Base-by-base conservation (phyloP, 1,139 yeast species). In the Geotrichum citri-aurantii region DNA sequence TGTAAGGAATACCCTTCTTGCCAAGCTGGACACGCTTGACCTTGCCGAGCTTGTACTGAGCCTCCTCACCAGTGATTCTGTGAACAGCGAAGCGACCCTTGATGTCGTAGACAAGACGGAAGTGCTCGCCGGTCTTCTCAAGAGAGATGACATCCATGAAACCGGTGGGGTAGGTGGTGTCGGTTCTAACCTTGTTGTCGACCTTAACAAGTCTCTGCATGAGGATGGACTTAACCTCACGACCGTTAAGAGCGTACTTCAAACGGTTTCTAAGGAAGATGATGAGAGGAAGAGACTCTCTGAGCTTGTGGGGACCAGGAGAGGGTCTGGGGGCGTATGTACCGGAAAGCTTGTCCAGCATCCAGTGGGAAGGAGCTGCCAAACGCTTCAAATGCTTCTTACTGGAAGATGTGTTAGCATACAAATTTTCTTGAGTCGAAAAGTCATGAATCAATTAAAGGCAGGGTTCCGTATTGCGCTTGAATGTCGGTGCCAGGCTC, bases 271-370 rank as follows among this genome's bases (percentile, higher is more conserved):
- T 91, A 78, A 93, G 83, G 85, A 93, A 93, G 72, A 93, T 93
- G 76, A 93, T 85, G 81, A 93, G 87, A 77, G 99, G 99, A 77
- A 93, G 88, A 64, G 97, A 93, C 83, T 93, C 99, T 82, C 99
- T 88, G 80, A 92, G 86, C 83, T 93, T 93, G 87, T 93, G 99
- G 78, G 99, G 99, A 84, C 99, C 99, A 71, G 96, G 87, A 67
- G 97, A 90, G 77, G 98, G 96, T 85, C 98, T 92, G 83, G 99
- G 99, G 71, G 99, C 99, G 80, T 93, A 93, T 77, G 91, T 84
- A 77, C 99, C 99, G 79, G 97, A 88, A 84, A 95, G 85, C 84
- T 95, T 95, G 96, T 93, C 99, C 85, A 95, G 88, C 96, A 95
- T 89, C 99, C 99, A 95, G 88, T 95, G 99, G 84, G 92, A 88